Base-by-base conservation (phyloP, 768 basidiomycete species). In the Leccinum uliginosum region DNA sequence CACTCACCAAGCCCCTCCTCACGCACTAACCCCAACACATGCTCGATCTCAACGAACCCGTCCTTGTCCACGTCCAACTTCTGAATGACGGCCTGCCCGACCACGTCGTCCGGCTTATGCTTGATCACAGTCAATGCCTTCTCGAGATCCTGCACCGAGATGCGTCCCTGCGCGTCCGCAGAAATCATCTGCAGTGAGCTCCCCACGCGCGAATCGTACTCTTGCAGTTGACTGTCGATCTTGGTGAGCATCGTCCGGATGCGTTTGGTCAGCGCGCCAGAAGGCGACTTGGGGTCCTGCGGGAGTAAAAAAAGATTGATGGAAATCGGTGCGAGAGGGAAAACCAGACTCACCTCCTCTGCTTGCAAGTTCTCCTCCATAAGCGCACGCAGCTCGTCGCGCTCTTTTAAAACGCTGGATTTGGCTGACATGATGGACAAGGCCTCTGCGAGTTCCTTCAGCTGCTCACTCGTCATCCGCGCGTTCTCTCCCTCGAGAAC, bases 21-120 rank as follows among this genome's bases (percentile, higher is more conserved):
- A 64, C 85, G 82, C 23, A 95, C 89, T 60, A 96, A 75, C 12
- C 89, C 91, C 56, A 96, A 73, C 34, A 99, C 94, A 67, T 99
- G 95, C 72, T 96, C 92, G 47, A 98, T 80, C 69, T 95, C 92
- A 24, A 98, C 94, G 67, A 85, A 96, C 0, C 96, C 95, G 68
- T 98, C 96, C 73, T 91, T 85, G 74, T 98, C 96, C 10, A 92
- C 89, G 69, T 99, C 97, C 65, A 98, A 75, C 73, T 98, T 98
- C 68, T 92, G 85, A 53, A 95, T 84, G 51, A 99, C 86, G 21
- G 83, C 85, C 58, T 87, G 84, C 23, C 92, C 91, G 15, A 92
- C 86, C 59, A 93, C 89, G 54, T 95, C 91, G 55, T 92, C 88
- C 4, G 95, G 96, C 66, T 79, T 84, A 73, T 98, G 97, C 74